Base-by-base conservation (phyloP, 208 protist genomes). In the Wallacemonas collosoma region DNA sequence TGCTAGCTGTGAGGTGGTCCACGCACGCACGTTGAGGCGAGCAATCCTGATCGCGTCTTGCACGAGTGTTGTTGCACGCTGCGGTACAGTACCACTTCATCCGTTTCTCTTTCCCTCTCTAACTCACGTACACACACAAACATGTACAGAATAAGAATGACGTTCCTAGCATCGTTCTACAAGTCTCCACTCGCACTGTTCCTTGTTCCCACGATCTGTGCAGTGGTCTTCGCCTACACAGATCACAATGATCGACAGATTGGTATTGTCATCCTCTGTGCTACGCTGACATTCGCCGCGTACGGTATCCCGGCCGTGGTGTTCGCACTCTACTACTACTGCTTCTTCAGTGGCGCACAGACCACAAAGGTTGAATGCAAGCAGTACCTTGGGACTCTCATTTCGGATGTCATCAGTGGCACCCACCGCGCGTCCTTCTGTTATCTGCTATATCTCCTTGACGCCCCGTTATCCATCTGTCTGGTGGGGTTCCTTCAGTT, bases 241-340 rank as follows among this genome's bases (percentile, higher is more conserved):
- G 6, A 15, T 38, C 26, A 43, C 17, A 6, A 62, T 9, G 1
- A 62, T 6, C 56, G 56, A 43, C 56, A 62, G 15, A 9, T 40
- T 9, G 56, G 56, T 7, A 62, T 62, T 4, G 8, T 62, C 12
- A 6, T 62, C 35, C 7, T 15, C 9, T 36, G 15, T 38, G 15
- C 38, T 9, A 7, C 5, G 3, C 35, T 41, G 17, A 62, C 56
- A 7, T 7, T 9, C 9, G 5, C 17, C 35, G 38, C 56, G 35
- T 43, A 43, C 35, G 17, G 6, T 35, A 38, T 43, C 6, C 56
- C 56, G 56, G 17, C 38, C 9, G 17, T 41, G 5, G 5, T 62
- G 56, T 43, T 62, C 15, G 56, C 56, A n/a, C 9, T 62, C 3
- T 62, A 62, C 38, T 62, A 62, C 56, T 1, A 62, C 56, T 62